phyloP scores from a whole-genome alignment of 305 asterid genomes.

The Fraxinus velutina region DNA sequence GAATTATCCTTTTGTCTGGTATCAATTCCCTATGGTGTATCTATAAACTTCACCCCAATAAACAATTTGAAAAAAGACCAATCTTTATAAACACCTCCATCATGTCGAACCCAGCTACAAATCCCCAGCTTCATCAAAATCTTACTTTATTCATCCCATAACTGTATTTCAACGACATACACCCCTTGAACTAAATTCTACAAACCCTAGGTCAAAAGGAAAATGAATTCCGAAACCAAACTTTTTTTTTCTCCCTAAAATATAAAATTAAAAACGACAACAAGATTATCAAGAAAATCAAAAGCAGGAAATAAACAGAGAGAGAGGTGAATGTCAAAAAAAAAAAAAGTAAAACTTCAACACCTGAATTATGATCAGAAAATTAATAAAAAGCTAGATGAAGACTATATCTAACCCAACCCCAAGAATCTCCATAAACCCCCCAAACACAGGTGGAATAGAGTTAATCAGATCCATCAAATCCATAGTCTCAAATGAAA shows the following conservation, averaged over 20 bases:
- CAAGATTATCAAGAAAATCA: background rate
- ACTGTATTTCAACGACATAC: conserved; percentile 12
- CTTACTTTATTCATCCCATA: conserved; percentile 38
- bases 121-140: conserved; percentile 46
- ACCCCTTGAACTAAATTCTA: conserved; percentile 17
- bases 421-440: conserved; percentile 40
- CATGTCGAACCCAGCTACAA: conserved; percentile 46
- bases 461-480: conserved; percentile 39
- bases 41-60: conserved; percentile 24
- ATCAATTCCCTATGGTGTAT: background rate
- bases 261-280: conserved; percentile 1
- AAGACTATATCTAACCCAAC: conserved; percentile 39
- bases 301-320: background rate
- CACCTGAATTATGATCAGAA: background rate
- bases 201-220: conserved; percentile 15
- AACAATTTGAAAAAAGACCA: conserved; percentile 21
- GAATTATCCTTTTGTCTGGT: conserved; percentile 16
- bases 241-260: background rate
- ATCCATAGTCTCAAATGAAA: conserved; percentile 23
- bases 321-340: background rate
- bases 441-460: conserved; percentile 35
- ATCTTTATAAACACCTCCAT: conserved; percentile 33
- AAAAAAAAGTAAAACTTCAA: background rate
- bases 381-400: conserved; percentile 30
- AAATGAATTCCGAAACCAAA: conserved; percentile 17